Evolutionary conservation across 2,329 filamentous ascomycete species (phyloP).

Genomic region (Phialocephala sp.): DNA sequence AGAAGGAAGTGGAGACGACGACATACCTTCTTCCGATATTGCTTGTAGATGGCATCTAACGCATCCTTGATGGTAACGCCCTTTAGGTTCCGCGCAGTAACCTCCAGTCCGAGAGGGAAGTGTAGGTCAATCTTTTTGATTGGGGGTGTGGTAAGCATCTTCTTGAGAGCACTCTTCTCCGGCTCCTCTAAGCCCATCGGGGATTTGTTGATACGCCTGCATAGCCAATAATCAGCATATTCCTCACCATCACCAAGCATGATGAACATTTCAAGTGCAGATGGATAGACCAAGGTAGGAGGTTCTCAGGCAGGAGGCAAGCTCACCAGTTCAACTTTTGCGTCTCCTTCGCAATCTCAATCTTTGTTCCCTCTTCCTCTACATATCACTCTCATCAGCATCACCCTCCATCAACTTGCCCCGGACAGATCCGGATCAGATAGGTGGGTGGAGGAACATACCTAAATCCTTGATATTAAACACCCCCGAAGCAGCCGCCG

Average conservation of each 20-base stretch:
- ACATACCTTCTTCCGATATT: slow-evolving; percentile 92
- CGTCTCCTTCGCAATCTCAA: slow-evolving; percentile 80
- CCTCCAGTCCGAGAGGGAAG: slow-evolving; percentile 86
- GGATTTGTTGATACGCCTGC: slow-evolving; percentile 93
- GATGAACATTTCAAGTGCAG: neutral
- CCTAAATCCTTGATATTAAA: slow-evolving; percentile 86
- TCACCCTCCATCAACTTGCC: neutral
- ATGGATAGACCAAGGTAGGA: neutral
- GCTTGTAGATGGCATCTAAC: slow-evolving; percentile 92
- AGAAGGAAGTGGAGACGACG: slow-evolving; percentile 1
- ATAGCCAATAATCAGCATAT: neutral
- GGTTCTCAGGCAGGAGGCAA: neutral
- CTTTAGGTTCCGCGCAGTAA: slow-evolving; percentile 88
- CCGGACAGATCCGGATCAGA: slow-evolving; percentile 4
- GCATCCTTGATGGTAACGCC: slow-evolving; percentile 98
- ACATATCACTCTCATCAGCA: neutral
- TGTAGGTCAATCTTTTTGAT: slow-evolving; percentile 95
- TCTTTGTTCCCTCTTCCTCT: slow-evolving; percentile 77
- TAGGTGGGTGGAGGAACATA: slow-evolving; percentile 52
- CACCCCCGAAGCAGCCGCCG: slow-evolving; percentile 69
- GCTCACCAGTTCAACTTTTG: slow-evolving; percentile 83
- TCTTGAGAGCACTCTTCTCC: slow-evolving; percentile 71
- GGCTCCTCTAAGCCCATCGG: slow-evolving; percentile 79
- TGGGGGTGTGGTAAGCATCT: slow-evolving; percentile 77
- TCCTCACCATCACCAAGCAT: neutral